Base-by-base conservation (phyloP, 495 filamentous ascomycete genomes). In the Hyaloscypha bicolor region DNA sequence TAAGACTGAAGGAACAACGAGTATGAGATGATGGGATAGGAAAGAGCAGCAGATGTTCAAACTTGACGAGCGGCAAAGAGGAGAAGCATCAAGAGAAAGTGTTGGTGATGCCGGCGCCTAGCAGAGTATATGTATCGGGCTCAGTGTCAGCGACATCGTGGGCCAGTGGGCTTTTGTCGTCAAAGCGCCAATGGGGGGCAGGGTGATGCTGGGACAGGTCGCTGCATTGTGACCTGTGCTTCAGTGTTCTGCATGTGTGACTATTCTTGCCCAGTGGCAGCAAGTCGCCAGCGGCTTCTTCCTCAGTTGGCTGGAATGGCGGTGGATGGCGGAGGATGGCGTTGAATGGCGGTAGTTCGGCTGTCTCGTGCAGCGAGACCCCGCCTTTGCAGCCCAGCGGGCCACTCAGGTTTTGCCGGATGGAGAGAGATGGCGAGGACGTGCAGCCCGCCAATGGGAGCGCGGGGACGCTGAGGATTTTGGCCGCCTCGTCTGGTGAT, bases 21-120 rank as follows among this genome's bases (percentile, higher is more conserved):
- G 12, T 56, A 51, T 14, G 42, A 35, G n/a, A 63, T 30, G 39
- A 21, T 21, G 35, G 61, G 39, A 37, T 70, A 73, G 48, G 68
- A 73, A 73, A 73, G 42, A 48, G 42, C 60, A 48, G 55, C 65
- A 62, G 55, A 64, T 35, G 56, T 66, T 63, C 51, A 69, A 42
- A 68, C 33, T 51, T 58, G 14, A 60, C 55, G 53, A 3, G 60
- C 52, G 57, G 69, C 60, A 63, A 74, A 56, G 66, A 62, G 64
- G 57, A 69, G 63, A 67, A 57, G 62, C 72, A 74, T 74, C 72
- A 69, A 67, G 69, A 74, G 72, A 59, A 61, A 63, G 22, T 31
- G 14, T 64, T 67, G 63, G 48, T 30, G 65, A 68, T 62, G 56
- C 55, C 68, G 69, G 69, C 72, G 72, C 33, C 60, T 71, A 69